Percentiles rank a stretch among this genome's conserved stretches.
Evolutionary conservation across 164 flowering plant genomes (phyloP).

Genomic region (Aristolochia contorta): DNA sequence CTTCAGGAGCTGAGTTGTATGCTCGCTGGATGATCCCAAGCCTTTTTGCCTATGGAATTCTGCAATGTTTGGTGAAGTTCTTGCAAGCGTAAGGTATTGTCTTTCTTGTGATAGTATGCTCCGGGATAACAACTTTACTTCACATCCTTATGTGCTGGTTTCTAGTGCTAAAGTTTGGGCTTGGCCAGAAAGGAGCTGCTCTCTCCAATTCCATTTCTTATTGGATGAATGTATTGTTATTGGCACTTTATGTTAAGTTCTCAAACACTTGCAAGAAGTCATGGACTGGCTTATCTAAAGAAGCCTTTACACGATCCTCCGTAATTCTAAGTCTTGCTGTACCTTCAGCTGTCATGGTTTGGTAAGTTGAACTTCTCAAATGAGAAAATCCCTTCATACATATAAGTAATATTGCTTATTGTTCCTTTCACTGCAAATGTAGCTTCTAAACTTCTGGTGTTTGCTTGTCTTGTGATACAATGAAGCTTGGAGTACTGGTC

Average conservation of each 20-base stretch:
- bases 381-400: not conserved
- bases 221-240: constrained; percentile 18
- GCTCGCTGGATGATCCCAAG: constrained; percentile 22
- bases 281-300: constrained; percentile 19
- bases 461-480: not conserved
- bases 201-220: constrained; percentile 15
- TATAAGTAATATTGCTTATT: no score
- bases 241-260: constrained; percentile 14
- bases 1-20: constrained; percentile 14
- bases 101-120: constrained; percentile 16
- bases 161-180: constrained; percentile 16
- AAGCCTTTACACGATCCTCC: constrained; percentile 11
- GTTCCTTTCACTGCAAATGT: no score
- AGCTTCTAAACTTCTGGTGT: not conserved
- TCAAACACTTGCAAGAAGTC: constrained; percentile 17
- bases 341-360: constrained; percentile 21
- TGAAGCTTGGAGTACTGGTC: constrained; percentile 28
- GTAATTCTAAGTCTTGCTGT: constrained; percentile 14
- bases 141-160: constrained; percentile 16
- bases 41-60: constrained; percentile 15
- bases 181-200: constrained; percentile 20
- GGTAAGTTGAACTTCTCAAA: constrained; percentile 6
- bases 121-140: constrained; percentile 12
- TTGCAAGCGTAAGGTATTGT: constrained; percentile 16
- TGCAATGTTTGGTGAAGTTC: constrained; percentile 15